Evolutionary conservation across 805 yeast genomes (phyloP).

Genomic region (Saccharomycopsis vini): DNA sequence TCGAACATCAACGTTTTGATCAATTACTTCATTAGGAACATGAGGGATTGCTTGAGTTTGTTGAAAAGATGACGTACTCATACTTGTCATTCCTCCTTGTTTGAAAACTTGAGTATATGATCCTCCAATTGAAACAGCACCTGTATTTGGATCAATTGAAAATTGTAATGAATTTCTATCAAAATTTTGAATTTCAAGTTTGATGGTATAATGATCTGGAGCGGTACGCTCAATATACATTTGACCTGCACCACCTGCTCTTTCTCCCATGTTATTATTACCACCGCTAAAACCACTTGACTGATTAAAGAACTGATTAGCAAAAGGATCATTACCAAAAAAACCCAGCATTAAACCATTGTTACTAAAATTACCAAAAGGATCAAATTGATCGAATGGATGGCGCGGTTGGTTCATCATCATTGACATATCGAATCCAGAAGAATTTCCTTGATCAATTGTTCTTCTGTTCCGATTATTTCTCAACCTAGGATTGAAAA

Average conservation of each 20-base stretch:
- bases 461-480: too few relatives aligned
- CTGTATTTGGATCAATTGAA: conserved; percentile 12
- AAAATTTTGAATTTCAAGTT: conserved; percentile 5
- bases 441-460: too few relatives aligned
- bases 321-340: not conserved
- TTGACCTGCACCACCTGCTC: too few relatives aligned
- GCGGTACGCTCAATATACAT: too few relatives aligned
- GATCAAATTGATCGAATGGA: too few relatives aligned
- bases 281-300: not conserved
- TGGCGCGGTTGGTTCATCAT: too few relatives aligned
- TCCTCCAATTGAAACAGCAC: conserved; percentile 5
- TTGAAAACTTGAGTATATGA: conserved; percentile 1
- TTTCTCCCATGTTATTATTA: not conserved
- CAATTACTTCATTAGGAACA: conserved; percentile 4
- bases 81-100: conserved; percentile 5
- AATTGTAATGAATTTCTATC: conserved; percentile 12
- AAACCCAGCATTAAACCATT: too few relatives aligned
- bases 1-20: conserved; percentile 4
- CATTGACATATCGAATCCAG: too few relatives aligned
- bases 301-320: not conserved
- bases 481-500: too few relatives aligned
- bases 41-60: conserved; percentile 5
- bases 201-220: conserved; percentile 6
- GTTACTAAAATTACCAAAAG: too few relatives aligned
- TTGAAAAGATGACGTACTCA: conserved; percentile 3